phyloP scores from a whole-genome alignment of 495 filamentous ascomycete genomes.

The Extremus antarcticus region DNA sequence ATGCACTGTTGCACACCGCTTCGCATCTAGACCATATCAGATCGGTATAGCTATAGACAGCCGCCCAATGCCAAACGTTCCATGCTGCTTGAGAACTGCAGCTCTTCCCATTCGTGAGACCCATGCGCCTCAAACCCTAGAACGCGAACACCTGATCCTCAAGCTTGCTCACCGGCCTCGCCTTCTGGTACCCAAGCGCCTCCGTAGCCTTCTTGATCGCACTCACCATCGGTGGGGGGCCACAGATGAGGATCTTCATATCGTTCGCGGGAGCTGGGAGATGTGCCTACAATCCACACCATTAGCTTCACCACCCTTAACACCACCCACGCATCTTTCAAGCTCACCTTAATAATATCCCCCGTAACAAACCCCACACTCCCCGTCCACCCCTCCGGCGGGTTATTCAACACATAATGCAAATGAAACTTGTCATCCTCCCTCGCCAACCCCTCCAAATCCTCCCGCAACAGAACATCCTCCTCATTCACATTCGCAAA shows the following conservation, averaged over 20 bases:
- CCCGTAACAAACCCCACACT: constrained; percentile 87
- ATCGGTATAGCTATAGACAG: neutral
- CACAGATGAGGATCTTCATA: constrained; percentile 93
- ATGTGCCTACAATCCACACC: constrained; percentile 49
- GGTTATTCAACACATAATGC: constrained; percentile 94
- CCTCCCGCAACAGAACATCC: constrained; percentile 86
- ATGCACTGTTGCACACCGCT: no score
- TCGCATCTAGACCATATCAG: no score
- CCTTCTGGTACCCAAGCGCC: constrained; percentile 78
- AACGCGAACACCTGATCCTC: constrained; percentile 98
- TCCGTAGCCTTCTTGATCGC: constrained; percentile 96
- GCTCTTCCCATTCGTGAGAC: no score
- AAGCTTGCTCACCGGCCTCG: constrained; percentile 88
- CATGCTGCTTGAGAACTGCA: neutral
- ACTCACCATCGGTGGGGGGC: constrained; percentile 90
- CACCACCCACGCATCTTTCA: neutral
- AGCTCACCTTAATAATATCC: constrained; percentile 83
- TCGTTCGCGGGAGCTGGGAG: constrained; percentile 74
- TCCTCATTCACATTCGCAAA: constrained; percentile 92
- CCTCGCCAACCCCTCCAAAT: constrained; percentile 65
- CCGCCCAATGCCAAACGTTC: neutral
- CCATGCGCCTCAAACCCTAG: constrained; percentile 40
- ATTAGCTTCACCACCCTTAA: constrained; percentile 3
- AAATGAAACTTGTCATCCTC: constrained; percentile 73
- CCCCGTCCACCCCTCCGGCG: constrained; percentile 77